Evolutionary conservation across 441 rosid species (phyloP), one percentile per base, ranked within the genome.

Genomic region (Populus hybrid): DNA sequence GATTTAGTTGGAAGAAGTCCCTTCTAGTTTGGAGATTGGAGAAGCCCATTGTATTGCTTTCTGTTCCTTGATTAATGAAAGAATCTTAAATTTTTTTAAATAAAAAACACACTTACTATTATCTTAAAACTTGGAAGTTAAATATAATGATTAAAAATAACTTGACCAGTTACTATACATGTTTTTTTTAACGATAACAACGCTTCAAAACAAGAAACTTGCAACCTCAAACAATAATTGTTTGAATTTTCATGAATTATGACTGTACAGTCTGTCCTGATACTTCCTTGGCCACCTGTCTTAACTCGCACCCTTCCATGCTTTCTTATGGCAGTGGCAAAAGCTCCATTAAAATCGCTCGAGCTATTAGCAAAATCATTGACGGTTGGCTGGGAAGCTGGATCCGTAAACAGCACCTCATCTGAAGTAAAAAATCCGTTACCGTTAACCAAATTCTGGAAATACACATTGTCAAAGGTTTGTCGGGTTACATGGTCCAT

Each of bases 391-490:
- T 81, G 83, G 5, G 99, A 86, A 11, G 83, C 81, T 0, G 88
- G 5, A 73, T 90, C 86, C n/a, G 78, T 83, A 46, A 89, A 91
- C n/a, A 93, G 82, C 59, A 85, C 88, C 73, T 92, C 78, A 70
- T 95, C 98, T 0, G 99, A 90, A 3, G 94, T 81, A 64, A 95
- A 82, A 81, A 93, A 21, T n/a, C 99, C 99, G 74, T 86, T 93
- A 20, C 92, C 84, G 16, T 77, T 78, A 42, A 91, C 94, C 12
- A 95, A 84, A 77, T 93, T 90, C 78, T 92, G 88, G 84, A 76
- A 95, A 70, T 90, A 95, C 14, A 30, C 61, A 75, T 92, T 95
- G 86, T 93, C 98, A 38, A 93, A 95, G 2, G 1, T 76, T 38
- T 1, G 50, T 0, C 91, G 87, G 10, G 95, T 89, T 42, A 10